Percentiles rank a stretch among this genome's conserved stretches.
Conservation (phyloP, 164 flowering plant genomes). For the Kingdonia uniflora region DNA sequence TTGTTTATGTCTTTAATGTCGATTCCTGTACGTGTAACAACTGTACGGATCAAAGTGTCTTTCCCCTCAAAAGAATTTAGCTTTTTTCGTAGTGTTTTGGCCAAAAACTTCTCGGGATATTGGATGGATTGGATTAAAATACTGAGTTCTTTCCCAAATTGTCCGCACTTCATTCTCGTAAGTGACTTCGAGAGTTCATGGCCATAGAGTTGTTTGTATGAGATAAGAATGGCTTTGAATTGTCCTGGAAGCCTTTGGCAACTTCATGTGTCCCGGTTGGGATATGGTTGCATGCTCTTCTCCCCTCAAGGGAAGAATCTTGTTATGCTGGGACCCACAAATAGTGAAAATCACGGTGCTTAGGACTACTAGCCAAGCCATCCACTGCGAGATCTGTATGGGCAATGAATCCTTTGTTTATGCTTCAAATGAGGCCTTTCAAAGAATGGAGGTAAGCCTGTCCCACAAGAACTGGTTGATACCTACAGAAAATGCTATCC, state of each 20-base stretch:
- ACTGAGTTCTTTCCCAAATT: constrained; percentile 27
- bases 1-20: constrained; percentile 15
- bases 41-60: constrained; percentile 15
- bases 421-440: no score
- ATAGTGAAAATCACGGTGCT: no score
- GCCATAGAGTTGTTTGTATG: constrained; percentile 34
- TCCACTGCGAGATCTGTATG: no score
- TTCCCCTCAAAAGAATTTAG: constrained; percentile 9
- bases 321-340: no score
- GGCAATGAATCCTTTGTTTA: no score
- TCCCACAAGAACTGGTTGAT: no score
- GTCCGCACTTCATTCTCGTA: constrained; percentile 23
- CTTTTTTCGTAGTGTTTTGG: constrained; percentile 23
- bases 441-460: no score
- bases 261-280: no score
- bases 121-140: constrained; percentile 17
- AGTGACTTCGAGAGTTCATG: constrained; percentile 32
- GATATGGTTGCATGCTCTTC: no score
- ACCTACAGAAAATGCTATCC: no score
- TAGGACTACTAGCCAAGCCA: no score
- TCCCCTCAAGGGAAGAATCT: no score
- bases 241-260: constrained; percentile 25
- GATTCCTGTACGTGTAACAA: constrained; percentile 14
- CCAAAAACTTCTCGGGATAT: constrained; percentile 25
- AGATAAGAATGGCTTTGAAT: constrained; percentile 19